Conservation (phyloP, 2,329 filamentous ascomycete species). For the Fusarium torreyae region DNA sequence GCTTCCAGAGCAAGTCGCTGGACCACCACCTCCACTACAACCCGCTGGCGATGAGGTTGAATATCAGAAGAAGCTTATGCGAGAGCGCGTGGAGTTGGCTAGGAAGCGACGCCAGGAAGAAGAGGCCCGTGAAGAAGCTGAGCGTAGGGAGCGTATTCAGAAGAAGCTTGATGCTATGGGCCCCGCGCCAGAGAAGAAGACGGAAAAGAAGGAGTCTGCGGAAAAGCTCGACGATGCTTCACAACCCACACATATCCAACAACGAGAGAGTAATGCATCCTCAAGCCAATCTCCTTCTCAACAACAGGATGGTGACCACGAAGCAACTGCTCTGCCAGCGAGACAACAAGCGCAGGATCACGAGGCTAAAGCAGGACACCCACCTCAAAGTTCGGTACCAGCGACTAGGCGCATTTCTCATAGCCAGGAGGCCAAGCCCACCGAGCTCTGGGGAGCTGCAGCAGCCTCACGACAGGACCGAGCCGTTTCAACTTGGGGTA, state of each 20-base stretch:
- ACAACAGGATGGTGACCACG: conserved; percentile 37
- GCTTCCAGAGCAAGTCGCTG: conserved; percentile 51
- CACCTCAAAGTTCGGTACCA: conserved; percentile 30
- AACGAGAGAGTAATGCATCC: conserved; percentile 46
- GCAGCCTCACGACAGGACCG: conserved; percentile 62
- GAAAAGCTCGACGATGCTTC: conserved; percentile 59
- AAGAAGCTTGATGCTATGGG: conserved; percentile 81
- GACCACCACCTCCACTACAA: conserved; percentile 52
- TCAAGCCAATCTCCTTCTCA: conserved; percentile 34
- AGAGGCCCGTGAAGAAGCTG: conserved; percentile 80
- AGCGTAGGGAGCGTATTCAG: conserved; percentile 77
- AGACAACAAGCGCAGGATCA: conserved; percentile 27
- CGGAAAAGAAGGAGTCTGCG: conserved; percentile 65
- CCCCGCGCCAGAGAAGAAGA: conserved; percentile 73
- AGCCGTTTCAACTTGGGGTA: conserved; percentile 64
- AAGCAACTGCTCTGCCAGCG: conserved; percentile 6
- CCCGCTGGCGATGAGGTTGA: conserved; percentile 69
- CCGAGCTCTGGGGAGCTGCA: conserved; percentile 57
- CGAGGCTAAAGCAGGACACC: conserved; percentile 35
- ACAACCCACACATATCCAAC: conserved; percentile 55
- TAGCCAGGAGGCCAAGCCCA: conserved; percentile 52
- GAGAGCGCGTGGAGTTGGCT: conserved; percentile 77
- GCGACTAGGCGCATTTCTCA: conserved; percentile 53
- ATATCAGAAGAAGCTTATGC: conserved; percentile 80
- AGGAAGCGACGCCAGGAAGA: conserved; percentile 78